phyloP scores from a whole-genome alignment of 805 yeast species.

The Brettanomyces naardenensis region DNA sequence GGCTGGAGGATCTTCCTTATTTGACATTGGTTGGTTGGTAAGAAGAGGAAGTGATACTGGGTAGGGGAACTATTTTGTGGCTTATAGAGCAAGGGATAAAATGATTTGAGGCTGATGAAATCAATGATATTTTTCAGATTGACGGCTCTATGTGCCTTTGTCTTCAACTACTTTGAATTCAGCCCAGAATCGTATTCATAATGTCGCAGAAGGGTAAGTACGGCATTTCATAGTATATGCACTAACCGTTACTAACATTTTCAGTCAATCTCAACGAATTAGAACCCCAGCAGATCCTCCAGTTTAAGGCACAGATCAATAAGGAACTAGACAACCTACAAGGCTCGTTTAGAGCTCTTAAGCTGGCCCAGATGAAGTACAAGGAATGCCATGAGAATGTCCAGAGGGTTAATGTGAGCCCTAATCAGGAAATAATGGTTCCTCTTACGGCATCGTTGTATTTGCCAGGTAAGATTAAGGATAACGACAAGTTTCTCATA shows the following conservation, averaged over 20 bases:
- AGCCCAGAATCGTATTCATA: no score
- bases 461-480: constrained; percentile 72
- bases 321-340: constrained; percentile 82
- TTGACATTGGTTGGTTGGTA: no score
- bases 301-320: constrained; percentile 75
- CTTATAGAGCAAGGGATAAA: no score
- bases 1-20: no score
- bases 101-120: no score
- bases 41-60: no score
- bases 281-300: constrained; percentile 76
- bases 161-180: no score
- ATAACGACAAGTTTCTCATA: constrained; percentile 66
- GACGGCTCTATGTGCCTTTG: no score
- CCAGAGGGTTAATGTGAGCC: neutral
- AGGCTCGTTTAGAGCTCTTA: constrained; percentile 74
- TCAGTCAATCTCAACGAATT: constrained; percentile 47
- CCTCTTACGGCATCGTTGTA: constrained; percentile 87
- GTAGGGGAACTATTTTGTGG: no score
- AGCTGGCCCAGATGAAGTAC: constrained; percentile 75
- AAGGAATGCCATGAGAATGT: constrained; percentile 73
- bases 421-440: constrained; percentile 48
- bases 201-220: no score
- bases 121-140: no score
- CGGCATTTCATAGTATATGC: no score
- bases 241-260: constrained; percentile 3